Evolutionary conservation across 169 alveolate species (phyloP), one percentile per base, ranked within the genome.

Genomic region (Neospora caninum): DNA sequence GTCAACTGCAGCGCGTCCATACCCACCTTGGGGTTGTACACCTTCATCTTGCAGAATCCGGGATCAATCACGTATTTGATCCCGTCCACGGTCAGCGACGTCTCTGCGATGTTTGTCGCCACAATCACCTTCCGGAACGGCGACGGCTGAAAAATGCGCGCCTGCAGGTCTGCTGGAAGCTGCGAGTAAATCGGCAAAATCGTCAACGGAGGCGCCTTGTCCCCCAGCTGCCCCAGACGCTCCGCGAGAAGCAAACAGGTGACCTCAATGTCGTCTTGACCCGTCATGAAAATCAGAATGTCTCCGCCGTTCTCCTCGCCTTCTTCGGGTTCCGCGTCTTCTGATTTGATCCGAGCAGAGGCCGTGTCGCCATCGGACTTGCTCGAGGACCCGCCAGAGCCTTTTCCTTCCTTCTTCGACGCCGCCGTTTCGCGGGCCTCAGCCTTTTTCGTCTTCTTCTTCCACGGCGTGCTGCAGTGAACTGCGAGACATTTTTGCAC

Each of bases 91-190:
- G 99, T 99, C 83, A 99, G 95, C 31, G 99, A 99, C 22, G 99
- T 99, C 95, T 99, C 99, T 25, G 99, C 99, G 88, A 99, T 99
- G 97, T 99, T 99, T 39, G 99, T 99, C 20, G 99, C 99, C 36
- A 99, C 99, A 20, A 99, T 98, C 78, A 99, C 97, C 97, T 99
- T 95, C 99, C 98, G 58, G 80, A 91, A 93, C 34, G 97, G 97
- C 78, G 98, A 97, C 53, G 97, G 97, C 91, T 98, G 98, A 87
- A 99, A 99, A 31, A 98, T 98, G 53, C 94, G 96, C 67, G 99
- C 99, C 93, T 99, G 99, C 92, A 99, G 97, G 95, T 99, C 99
- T 70, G 99, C 97, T 7, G 99, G 99, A 54, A 99, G 97, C 97
- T 98, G 99, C 25, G 99, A 98, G 97, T 99, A 99, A 80, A 99